These are phyloP conservation scores for Solanum corneliomulleri DNA, from an alignment of 257 asterid species.

Conservation along the genomic window DNA sequence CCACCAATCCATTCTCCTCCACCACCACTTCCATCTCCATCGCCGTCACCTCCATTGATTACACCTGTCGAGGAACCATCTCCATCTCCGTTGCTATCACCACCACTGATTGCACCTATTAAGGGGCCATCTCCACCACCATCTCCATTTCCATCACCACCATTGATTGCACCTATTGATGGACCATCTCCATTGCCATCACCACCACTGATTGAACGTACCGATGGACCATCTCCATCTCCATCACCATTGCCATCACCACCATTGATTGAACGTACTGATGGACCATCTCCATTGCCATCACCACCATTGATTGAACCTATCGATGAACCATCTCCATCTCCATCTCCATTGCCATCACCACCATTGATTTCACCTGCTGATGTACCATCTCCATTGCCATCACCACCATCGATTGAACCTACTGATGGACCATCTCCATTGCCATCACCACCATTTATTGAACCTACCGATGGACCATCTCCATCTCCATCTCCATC, in stretches of 20 bases:
- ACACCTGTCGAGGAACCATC: too few relatives aligned
- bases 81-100: neutral
- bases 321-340: neutral
- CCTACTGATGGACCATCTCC: neutral
- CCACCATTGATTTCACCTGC: neutral
- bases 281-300: neutral
- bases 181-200: neutral
- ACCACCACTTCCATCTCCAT: neutral
- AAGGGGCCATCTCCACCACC: too few relatives aligned
- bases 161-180: too few relatives aligned
- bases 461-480: too few relatives aligned
- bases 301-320: neutral
- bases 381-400: neutral
- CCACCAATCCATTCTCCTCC: neutral
- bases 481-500: too few relatives aligned
- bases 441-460: neutral
- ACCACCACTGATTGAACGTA: too few relatives aligned
- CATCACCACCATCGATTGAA: neutral
- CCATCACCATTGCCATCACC: too few relatives aligned
- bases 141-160: neutral
- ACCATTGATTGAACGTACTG: too few relatives aligned
- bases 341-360: neutral
- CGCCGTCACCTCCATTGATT: too few relatives aligned
- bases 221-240: too few relatives aligned
- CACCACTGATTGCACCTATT: neutral